phyloP scores from a whole-genome alignment of 495 filamentous ascomycete genomes.

The Lepidopterella palustris region DNA sequence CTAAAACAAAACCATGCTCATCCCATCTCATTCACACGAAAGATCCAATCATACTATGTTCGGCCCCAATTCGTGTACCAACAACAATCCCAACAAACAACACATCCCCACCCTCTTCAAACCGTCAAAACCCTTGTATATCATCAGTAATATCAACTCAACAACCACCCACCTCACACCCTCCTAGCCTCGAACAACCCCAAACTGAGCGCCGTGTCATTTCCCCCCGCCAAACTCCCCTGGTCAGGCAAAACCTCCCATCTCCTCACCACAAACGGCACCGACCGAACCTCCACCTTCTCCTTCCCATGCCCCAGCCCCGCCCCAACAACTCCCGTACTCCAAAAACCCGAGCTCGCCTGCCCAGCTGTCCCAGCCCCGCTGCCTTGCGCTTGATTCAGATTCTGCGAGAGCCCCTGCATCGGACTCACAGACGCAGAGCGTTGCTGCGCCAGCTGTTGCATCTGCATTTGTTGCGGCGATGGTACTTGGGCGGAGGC shows the following conservation, averaged over 20 bases:
- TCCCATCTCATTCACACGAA: not conserved
- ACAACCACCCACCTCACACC: constrained; percentile 1
- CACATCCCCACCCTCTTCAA: too few species aligned
- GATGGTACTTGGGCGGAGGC: not conserved
- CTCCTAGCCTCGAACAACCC: constrained; percentile 26
- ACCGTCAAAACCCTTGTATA: too few species aligned
- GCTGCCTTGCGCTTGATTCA: not conserved
- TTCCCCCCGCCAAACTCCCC: constrained; percentile 12
- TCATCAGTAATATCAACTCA: not conserved
- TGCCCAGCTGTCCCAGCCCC: not conserved
- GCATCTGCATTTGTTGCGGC: constrained; percentile 16
- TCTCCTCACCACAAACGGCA: constrained; percentile 22
- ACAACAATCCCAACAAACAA: too few species aligned
- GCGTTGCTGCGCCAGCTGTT: constrained; percentile 20
- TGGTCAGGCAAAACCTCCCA: constrained; percentile 31
- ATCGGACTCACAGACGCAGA: constrained; percentile 2
- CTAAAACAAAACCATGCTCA: not conserved
- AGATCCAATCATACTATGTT: too few species aligned
- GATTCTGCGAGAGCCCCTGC: constrained; percentile 2
- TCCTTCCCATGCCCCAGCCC: constrained; percentile 1
- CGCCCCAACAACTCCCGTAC: too few species aligned
- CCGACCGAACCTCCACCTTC: constrained; percentile 7
- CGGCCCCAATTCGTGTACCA: too few species aligned
- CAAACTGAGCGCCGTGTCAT: constrained; percentile 28
- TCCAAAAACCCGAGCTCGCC: not conserved